Conservation (phyloP, 2,329 filamentous ascomycete genomes). For the Aspergillus sp. region DNA sequence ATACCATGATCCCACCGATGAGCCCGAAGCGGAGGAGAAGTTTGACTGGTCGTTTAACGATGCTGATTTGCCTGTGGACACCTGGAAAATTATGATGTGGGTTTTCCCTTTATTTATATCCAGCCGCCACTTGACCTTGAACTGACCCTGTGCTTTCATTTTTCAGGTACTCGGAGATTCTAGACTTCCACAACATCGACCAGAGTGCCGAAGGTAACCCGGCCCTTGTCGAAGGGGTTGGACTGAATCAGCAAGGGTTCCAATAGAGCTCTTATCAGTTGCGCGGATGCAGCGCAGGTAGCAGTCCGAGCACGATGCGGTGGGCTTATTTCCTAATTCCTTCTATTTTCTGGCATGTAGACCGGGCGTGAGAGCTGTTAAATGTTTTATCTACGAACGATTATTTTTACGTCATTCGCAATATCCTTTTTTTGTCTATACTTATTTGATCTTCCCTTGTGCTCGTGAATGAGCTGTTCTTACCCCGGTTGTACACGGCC, state of each 20-base stretch:
- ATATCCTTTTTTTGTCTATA: conserved; percentile 20
- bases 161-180: conserved; percentile 91
- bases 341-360: conserved; percentile 19
- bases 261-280: conserved; percentile 22
- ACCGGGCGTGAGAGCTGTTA: conserved; percentile 22
- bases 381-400: conserved; percentile 20
- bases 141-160: conserved; percentile 37
- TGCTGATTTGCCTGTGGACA: conserved; percentile 92
- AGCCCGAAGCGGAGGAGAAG: conserved; percentile 93
- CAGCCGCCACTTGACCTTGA: background rate
- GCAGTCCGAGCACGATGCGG: conserved; percentile 20
- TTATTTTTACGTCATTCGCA: conserved; percentile 12
- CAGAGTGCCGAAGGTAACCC: conserved; percentile 36
- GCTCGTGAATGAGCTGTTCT: background rate
- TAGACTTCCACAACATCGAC: conserved; percentile 97
- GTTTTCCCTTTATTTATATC: conserved; percentile 29
- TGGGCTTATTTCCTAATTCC: conserved; percentile 18
- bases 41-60: conserved; percentile 99
- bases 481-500: background rate
- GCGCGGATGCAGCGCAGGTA: conserved; percentile 14
- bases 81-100: conserved; percentile 99
- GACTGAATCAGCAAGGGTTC: conserved; percentile 25
- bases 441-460: background rate
- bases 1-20: conserved; percentile 96
- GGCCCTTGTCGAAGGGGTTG: conserved; percentile 27